Conservation (phyloP, 768 basidiomycete species). For the Daedaleopsis sinensis region DNA sequence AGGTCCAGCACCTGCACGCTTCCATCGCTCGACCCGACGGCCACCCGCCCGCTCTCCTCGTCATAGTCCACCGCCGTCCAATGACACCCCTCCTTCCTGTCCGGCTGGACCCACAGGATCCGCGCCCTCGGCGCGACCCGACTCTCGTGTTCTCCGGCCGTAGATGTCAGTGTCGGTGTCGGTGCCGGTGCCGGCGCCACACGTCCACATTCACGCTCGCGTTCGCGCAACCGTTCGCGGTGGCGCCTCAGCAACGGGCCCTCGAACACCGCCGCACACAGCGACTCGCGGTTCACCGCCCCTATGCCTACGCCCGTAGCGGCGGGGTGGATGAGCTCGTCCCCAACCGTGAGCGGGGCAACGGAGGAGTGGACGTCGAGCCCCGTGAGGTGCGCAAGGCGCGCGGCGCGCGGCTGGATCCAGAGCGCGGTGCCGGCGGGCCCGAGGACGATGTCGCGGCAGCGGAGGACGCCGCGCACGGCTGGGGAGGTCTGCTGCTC, state of each 20-base stretch:
- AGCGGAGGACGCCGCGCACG: slow-evolving; percentile 54
- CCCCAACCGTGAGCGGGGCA: slow-evolving; percentile 8
- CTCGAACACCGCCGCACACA: slow-evolving; percentile 55
- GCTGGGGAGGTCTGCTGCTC: slow-evolving; percentile 40
- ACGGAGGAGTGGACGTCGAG: slow-evolving; percentile 29
- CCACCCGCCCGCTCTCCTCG: slow-evolving; percentile 56
- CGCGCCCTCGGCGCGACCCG: slow-evolving; percentile 18
- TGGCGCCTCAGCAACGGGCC: slow-evolving; percentile 40
- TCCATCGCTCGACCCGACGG: slow-evolving; percentile 54
- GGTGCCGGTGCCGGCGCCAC: too few relatives aligned
- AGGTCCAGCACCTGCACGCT: slow-evolving; percentile 43
- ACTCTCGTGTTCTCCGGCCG: too few relatives aligned
- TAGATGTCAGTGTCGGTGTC: too few relatives aligned
- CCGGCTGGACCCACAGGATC: slow-evolving; percentile 35
- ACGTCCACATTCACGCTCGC: background rate
- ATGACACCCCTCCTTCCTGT: slow-evolving; percentile 29
- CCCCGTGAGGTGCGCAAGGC: slow-evolving; percentile 40
- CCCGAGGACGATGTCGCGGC: slow-evolving; percentile 56
- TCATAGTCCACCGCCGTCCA: slow-evolving; percentile 69
- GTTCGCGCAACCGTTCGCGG: slow-evolving; percentile 2
- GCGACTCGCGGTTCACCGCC: slow-evolving; percentile 34
- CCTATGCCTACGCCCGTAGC: background rate
- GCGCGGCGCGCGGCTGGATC: slow-evolving; percentile 57
- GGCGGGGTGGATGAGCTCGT: slow-evolving; percentile 7
- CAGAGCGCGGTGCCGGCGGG: slow-evolving; percentile 61